These are phyloP conservation scores for Microcera coccophila DNA, from an alignment of 2,329 filamentous ascomycete species.

Conservation along the genomic window DNA sequence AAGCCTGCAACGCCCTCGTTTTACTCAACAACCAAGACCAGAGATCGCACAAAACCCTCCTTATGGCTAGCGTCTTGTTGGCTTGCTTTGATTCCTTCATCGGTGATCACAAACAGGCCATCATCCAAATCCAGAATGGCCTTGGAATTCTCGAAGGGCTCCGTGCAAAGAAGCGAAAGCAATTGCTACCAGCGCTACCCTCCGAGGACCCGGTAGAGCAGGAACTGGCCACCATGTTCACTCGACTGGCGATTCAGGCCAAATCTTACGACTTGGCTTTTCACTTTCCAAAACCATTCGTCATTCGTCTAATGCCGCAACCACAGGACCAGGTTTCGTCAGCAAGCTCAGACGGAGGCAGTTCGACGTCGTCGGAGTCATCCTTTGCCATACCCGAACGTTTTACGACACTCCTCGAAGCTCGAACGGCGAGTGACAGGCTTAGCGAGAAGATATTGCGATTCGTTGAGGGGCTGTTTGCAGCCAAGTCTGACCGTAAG, in stretches of 20 bases:
- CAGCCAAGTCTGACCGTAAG: conserved; percentile 48
- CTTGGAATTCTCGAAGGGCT: conserved; percentile 52
- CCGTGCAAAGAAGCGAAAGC: conserved; percentile 40
- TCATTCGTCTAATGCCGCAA: conserved; percentile 43
- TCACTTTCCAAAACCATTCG: conserved; percentile 60
- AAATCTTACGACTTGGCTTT: conserved; percentile 68
- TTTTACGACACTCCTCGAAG: conserved; percentile 51
- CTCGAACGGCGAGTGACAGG: conserved; percentile 53
- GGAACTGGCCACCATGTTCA: conserved; percentile 61
- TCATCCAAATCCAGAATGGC: conserved; percentile 58
- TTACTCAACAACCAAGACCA: conserved; percentile 41
- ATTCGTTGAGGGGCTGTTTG: conserved; percentile 53
- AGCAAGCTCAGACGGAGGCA: conserved; percentile 39
- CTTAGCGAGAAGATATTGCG: conserved; percentile 55
- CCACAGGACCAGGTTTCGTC: conserved; percentile 28
- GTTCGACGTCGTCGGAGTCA: conserved; percentile 36
- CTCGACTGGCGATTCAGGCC: conserved; percentile 59
- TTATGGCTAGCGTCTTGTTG: conserved; percentile 63
- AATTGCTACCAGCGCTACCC: conserved; percentile 8
- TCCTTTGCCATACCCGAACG: conserved; percentile 24
- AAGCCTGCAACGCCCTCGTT: conserved; percentile 51
- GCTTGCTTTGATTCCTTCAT: conserved; percentile 67
- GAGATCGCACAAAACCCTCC: conserved; percentile 47
- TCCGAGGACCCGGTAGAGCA: conserved; percentile 50
- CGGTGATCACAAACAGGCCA: conserved; percentile 59